Percentiles rank a stretch among this genome's conserved stretches.
Evolutionary conservation across 345 rosid genomes (phyloP).

Genomic region (Syzygium aromaticum): DNA sequence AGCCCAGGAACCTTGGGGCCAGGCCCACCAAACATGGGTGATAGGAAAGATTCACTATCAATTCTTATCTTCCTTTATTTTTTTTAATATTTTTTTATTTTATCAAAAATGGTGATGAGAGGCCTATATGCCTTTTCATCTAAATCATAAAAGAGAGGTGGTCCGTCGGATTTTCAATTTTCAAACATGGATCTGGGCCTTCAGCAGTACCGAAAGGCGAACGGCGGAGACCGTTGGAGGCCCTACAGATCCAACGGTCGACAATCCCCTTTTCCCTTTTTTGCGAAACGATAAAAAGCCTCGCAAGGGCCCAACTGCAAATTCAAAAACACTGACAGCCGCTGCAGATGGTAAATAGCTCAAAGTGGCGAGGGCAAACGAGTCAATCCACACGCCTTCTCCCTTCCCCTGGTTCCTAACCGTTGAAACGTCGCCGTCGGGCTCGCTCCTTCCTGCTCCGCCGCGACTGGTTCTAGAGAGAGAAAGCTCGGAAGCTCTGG

Average conservation of each 20-base stretch:
- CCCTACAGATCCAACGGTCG: constrained; percentile 2
- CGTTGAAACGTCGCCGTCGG: constrained; percentile 53
- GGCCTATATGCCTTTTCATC: neutral
- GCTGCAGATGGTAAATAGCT: neutral
- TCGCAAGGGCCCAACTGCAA: neutral
- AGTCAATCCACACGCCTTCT: constrained; percentile 3
- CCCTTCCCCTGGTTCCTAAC: neutral
- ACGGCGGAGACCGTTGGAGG: neutral
- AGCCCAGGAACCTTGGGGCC: too few relatives aligned
- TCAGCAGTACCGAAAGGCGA: neutral
- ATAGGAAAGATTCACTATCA: neutral
- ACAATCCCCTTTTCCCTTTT: too few relatives aligned
- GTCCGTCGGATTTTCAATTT: neutral
- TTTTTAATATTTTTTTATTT: neutral
- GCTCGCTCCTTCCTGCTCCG: constrained; percentile 5
- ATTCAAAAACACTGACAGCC: neutral
- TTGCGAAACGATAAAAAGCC: neutral
- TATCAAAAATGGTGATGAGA: neutral
- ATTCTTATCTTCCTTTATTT: neutral
- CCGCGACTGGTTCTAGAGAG: neutral
- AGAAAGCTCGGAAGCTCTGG: neutral
- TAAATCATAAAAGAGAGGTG: neutral
- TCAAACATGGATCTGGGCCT: neutral
- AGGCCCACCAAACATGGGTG: too few relatives aligned
- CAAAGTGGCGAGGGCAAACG: neutral